Evolutionary conservation across 768 basidiomycete genomes (phyloP).

Genomic region (Pulveroboletus sp.): DNA sequence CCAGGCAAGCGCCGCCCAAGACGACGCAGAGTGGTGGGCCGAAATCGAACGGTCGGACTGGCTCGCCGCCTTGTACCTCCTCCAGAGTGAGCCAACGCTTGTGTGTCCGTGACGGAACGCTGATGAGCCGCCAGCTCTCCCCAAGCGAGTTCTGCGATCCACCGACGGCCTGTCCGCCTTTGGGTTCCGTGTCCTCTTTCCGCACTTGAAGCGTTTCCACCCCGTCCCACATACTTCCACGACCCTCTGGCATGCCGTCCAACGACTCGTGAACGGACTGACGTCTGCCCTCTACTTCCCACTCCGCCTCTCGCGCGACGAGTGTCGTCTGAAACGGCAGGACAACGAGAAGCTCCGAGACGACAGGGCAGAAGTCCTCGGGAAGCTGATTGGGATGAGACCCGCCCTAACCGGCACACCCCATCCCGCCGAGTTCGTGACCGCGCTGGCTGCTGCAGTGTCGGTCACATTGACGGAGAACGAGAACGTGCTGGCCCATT

Average conservation of each 20-base stretch:
- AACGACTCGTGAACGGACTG: conserved; percentile 11
- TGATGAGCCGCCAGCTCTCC: conserved; percentile 23
- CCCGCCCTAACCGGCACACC: conserved; percentile 36
- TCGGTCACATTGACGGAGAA: conserved; percentile 12
- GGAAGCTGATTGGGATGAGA: conserved; percentile 55
- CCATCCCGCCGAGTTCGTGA: conserved; percentile 21
- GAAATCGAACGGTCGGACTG: conserved; percentile 57
- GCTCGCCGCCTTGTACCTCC: conserved; percentile 58
- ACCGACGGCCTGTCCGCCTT: no score
- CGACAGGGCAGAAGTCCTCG: conserved; percentile 63
- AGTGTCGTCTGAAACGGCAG: conserved; percentile 58
- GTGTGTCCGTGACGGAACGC: background rate
- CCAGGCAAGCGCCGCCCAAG: conserved; percentile 67
- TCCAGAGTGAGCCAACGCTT: conserved; percentile 62
- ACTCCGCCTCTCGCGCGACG: conserved; percentile 59
- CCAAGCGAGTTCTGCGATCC: conserved; percentile 21
- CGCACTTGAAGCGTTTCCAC: conserved; percentile 45
- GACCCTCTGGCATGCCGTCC: conserved; percentile 6
- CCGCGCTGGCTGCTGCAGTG: conserved; percentile 14
- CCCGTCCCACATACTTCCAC: conserved; percentile 10
- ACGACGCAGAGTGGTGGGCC: conserved; percentile 84
- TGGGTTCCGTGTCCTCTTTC: conserved; percentile 63
- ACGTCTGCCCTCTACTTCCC: conserved; percentile 40
- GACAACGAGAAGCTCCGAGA: conserved; percentile 63
- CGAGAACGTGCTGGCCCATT: conserved; percentile 10